These are phyloP conservation scores for Malassezia equina DNA, from an alignment of 1,284 basidiomycete genomes.

Conservation along the genomic window DNA sequence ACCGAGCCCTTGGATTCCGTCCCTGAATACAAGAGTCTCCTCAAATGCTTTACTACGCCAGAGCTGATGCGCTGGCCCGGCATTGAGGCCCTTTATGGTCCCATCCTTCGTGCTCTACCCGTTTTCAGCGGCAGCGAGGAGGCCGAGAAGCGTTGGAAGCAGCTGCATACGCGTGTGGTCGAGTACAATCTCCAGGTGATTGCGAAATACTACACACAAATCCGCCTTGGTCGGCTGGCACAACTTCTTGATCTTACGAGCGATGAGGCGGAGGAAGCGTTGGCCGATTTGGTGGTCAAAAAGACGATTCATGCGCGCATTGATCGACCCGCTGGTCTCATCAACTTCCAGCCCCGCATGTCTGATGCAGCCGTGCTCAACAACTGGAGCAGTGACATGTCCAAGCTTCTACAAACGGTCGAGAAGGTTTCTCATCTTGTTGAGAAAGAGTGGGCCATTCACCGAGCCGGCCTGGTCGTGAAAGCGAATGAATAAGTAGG, in stretches of 20 bases:
- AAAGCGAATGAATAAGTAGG: constrained; percentile 13
- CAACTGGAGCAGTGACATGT: constrained; percentile 90
- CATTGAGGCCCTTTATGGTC: constrained; percentile 81
- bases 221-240: constrained; percentile 71
- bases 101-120: constrained; percentile 65
- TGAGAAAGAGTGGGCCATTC: constrained; percentile 44
- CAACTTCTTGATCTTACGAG: constrained; percentile 74
- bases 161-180: constrained; percentile 86
- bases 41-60: constrained; percentile 89
- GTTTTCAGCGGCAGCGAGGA: constrained; percentile 58
- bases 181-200: constrained; percentile 98
- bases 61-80: constrained; percentile 98
- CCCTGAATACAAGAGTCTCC: constrained; percentile 79
- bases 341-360: constrained; percentile 57
- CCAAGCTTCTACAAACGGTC: constrained; percentile 57
- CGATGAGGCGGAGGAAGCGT: constrained; percentile 72
- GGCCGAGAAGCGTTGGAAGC: constrained; percentile 77
- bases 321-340: constrained; percentile 78
- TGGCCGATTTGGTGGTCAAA: constrained; percentile 82
- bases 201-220: constrained; percentile 85
- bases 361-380: constrained; percentile 60
- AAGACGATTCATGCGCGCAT: constrained; percentile 79
- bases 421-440: constrained; percentile 45
- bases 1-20: constrained; percentile 63
- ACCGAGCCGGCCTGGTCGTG: constrained; percentile 34